Conservation (phyloP, 768 basidiomycete species). For the Tremella yokohamensis region DNA sequence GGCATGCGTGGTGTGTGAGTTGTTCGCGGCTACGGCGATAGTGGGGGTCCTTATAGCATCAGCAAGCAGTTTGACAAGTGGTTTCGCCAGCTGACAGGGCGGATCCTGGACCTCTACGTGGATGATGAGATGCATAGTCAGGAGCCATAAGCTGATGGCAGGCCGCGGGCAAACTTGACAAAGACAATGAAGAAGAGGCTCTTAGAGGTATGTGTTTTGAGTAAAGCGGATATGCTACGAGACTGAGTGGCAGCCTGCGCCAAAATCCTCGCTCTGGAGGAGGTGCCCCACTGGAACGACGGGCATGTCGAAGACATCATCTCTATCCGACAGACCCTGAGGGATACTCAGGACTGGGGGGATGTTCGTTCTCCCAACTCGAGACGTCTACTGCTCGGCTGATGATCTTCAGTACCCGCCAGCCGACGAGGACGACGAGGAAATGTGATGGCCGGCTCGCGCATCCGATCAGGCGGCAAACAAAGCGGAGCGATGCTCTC, state of each 20-base stretch:
- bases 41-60: not conserved
- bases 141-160: not conserved
- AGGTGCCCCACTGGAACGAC: not conserved
- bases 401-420: no score
- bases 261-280: not conserved
- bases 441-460: no score
- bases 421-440: no score
- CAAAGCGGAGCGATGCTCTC: no score
- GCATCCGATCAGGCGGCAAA: no score
- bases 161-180: not conserved
- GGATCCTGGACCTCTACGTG: constrained; percentile 1
- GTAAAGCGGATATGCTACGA: not conserved
- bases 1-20: not conserved
- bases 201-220: not conserved
- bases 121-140: not conserved
- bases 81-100: constrained; percentile 1
- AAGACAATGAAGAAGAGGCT: not conserved
- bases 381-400: no score
- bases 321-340: not conserved
- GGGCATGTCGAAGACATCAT: constrained; percentile 2
- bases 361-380: not conserved
- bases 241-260: not conserved
- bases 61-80: not conserved
- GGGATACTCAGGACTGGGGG: not conserved
- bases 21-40: not conserved